Conservation (phyloP, 495 filamentous ascomycete genomes). For the Letharia columbiana region DNA sequence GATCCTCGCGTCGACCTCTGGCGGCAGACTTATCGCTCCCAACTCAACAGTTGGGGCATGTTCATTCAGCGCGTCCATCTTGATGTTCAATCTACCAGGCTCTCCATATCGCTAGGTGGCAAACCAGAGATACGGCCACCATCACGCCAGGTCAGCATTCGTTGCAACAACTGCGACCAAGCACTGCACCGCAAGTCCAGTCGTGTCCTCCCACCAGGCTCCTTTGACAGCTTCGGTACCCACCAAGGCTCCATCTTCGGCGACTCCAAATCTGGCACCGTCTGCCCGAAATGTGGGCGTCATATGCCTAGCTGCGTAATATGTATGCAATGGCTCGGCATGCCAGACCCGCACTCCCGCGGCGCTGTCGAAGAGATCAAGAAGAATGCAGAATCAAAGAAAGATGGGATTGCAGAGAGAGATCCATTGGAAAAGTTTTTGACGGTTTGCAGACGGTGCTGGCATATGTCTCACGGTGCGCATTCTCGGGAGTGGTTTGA, state of each 20-base stretch:
- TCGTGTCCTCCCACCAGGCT: constrained; percentile 25
- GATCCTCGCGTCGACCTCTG: constrained; percentile 68
- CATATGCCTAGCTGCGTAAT: constrained; percentile 85
- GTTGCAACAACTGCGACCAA: constrained; percentile 73
- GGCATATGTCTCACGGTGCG: constrained; percentile 82
- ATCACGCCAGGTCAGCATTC: constrained; percentile 67
- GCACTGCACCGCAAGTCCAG: constrained; percentile 29
- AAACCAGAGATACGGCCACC: constrained; percentile 55
- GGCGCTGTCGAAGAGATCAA: constrained; percentile 43
- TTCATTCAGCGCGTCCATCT: constrained; percentile 57
- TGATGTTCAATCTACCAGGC: constrained; percentile 48
- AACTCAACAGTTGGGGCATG: constrained; percentile 68
- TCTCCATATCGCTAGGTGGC: constrained; percentile 49
- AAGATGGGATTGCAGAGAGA: constrained; percentile 17
- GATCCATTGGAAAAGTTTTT: constrained; percentile 39
- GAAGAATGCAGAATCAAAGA: constrained; percentile 19
- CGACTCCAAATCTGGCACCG: constrained; percentile 33
- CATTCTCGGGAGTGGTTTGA: constrained; percentile 86
- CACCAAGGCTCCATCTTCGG: constrained; percentile 27
- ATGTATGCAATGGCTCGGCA: constrained; percentile 77
- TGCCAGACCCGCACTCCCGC: constrained; percentile 57
- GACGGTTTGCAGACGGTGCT: constrained; percentile 79
- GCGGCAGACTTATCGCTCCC: constrained; percentile 71
- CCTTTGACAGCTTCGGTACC: constrained; percentile 29
- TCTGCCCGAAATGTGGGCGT: constrained; percentile 78